A percentile compares a stretch with the other conserved stretches of the same genome.
Conservation (phyloP, 306 rosid genomes). For the Quercus cerris region DNA sequence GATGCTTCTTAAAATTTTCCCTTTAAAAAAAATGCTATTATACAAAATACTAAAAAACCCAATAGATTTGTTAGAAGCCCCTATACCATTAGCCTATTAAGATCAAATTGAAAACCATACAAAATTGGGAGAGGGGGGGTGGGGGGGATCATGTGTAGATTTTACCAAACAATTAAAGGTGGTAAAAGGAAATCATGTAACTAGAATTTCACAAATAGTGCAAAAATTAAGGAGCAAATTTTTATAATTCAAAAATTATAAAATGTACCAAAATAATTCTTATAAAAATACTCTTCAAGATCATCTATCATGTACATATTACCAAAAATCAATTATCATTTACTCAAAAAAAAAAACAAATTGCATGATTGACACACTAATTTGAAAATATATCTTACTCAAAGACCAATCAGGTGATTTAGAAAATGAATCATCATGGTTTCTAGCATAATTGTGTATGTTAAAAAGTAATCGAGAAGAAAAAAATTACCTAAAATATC, state of each 20-base stretch:
- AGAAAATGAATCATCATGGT: not conserved
- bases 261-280: not conserved
- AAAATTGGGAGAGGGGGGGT: no score
- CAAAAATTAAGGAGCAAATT: not conserved
- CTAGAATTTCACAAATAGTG: not conserved
- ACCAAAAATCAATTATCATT: not conserved
- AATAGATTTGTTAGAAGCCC: not conserved
- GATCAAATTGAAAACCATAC: not conserved
- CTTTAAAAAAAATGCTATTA: not conserved
- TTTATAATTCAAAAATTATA: not conserved
- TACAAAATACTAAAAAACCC: not conserved
- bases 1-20: not conserved
- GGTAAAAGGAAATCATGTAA: not conserved
- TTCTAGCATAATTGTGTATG: not conserved
- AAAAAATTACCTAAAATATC: conserved; percentile 7
- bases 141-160: not conserved
- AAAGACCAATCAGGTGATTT: not conserved
- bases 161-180: not conserved
- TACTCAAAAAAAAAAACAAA: not conserved
- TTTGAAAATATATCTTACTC: not conserved
- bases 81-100: not conserved
- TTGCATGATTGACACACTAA: not conserved
- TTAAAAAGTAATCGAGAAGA: not conserved
- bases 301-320: not conserved
- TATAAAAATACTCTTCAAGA: not conserved